Base-by-base conservation (phyloP, 805 yeast genomes). In the Candida boidinii region DNA sequence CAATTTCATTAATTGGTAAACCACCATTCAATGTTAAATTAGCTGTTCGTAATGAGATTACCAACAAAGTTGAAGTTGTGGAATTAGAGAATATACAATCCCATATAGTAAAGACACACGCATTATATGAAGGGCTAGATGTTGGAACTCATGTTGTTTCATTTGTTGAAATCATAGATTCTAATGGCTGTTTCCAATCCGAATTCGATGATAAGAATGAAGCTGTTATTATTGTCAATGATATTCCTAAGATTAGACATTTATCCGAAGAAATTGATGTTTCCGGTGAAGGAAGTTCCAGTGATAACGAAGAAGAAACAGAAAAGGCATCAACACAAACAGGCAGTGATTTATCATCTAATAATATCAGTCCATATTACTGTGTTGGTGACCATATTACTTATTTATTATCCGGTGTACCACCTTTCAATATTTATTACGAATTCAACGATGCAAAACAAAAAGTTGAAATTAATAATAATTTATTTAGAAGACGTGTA, bases 331-430 rank as follows among this genome's bases (percentile, higher is more conserved):
- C 17, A 34, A 39, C 4, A 36, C 41, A 16, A 39, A 28, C 46
- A 12, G 31, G 35, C 18, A 17, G 16, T 7, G 21, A 19, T 41
- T 41, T 2, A 44, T 26, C 31, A 19, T n/a, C 68, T 8, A 63
- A 62, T 28, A 48, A 67, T 7, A 50, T 54, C n/a, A n/a, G n/a
- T n/a, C n/a, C n/a, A n/a, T 71, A 80, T 46, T 80, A 77, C 48
- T 92, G 99, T 68, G 95, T 90, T 18, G 99, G 98, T 9, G 97
- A 90, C 40, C 80, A 82, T 39, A 73, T 92, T 17, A 67, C 80
- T 1, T 84, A 84, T 50, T 71, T 79, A 39, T 56, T 90, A 40
- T 71, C 72, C 12, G 97, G 97, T 2, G 62, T 72, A 4, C 73
- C 94, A 0, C 96, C 96, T 15, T 86, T 86, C 51, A 69, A 69